These are phyloP conservation scores for Tulasnella sp. DNA, from an alignment of 768 basidiomycete species.

Conservation along the genomic window DNA sequence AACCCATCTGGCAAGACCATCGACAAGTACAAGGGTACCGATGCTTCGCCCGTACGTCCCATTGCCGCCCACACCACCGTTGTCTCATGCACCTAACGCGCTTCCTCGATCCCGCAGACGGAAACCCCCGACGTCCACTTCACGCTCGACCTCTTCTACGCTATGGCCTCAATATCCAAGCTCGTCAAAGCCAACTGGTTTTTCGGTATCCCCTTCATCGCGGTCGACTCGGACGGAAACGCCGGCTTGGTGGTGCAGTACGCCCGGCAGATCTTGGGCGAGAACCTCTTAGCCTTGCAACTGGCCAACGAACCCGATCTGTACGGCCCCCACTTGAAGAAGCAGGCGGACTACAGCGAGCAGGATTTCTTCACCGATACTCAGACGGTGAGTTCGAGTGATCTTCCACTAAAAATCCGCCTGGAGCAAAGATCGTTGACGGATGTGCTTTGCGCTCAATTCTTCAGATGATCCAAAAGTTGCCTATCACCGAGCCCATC, in stretches of 20 bases:
- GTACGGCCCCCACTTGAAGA: constrained; percentile 26
- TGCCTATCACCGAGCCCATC: constrained; percentile 40
- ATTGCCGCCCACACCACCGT: neutral
- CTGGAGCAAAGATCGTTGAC: neutral
- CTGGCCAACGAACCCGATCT: constrained; percentile 45
- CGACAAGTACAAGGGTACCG: constrained; percentile 24
- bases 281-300: constrained; percentile 67
- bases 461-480: constrained; percentile 28
- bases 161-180: constrained; percentile 61
- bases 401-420: neutral
- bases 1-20: constrained; percentile 21
- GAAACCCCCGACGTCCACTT: constrained; percentile 70
- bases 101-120: constrained; percentile 46
- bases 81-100: neutral
- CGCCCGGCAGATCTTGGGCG: constrained; percentile 64
- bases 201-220: constrained; percentile 44
- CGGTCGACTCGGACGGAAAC: constrained; percentile 29
- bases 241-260: constrained; percentile 38
- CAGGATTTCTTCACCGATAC: constrained; percentile 30
- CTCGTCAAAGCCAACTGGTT: constrained; percentile 68
- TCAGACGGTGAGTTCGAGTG: neutral
- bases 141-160: constrained; percentile 66
- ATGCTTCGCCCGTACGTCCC: neutral
- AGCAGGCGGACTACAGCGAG: constrained; percentile 4
- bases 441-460: neutral